Evolutionary conservation across 1,284 basidiomycete genomes (phyloP).

Genomic region (Rhodotorula sp.): DNA sequence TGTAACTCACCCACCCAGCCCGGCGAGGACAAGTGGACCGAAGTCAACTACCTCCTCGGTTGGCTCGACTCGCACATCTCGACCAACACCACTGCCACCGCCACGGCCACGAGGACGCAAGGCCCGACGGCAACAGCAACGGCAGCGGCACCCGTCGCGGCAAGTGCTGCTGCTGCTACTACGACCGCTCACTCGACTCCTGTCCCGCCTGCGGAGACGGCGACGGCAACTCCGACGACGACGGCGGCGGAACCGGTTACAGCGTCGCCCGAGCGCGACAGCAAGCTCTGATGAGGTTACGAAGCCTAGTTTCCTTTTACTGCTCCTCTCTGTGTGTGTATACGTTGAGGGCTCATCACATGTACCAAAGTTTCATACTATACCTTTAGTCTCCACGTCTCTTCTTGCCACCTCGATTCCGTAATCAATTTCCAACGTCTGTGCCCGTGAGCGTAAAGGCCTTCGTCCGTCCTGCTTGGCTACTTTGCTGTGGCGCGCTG

Average conservation of each 20-base stretch:
- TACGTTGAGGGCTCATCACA: no score
- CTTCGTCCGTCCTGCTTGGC: no score
- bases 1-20: conserved; percentile 17
- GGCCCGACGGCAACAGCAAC: background rate
- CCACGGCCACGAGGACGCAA: no score
- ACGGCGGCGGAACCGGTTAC: background rate
- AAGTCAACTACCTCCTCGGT: conserved; percentile 22
- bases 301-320: no score
- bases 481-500: no score
- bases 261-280: background rate
- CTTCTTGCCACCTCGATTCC: no score
- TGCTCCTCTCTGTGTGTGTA: no score
- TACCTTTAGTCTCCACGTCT: no score
- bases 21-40: conserved; percentile 32
- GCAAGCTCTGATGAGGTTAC: background rate
- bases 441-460: no score
- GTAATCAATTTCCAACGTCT: no score
- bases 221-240: background rate
- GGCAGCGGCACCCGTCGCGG: background rate
- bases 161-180: background rate
- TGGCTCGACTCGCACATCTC: conserved; percentile 30
- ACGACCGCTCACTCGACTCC: no score
- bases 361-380: no score
- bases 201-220: background rate
- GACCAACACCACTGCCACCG: background rate